A percentile compares a stretch with the other conserved stretches of the same genome.
Evolutionary conservation across 108 stramenopile species (phyloP).

Genomic region (Conticribra weissflogii): DNA sequence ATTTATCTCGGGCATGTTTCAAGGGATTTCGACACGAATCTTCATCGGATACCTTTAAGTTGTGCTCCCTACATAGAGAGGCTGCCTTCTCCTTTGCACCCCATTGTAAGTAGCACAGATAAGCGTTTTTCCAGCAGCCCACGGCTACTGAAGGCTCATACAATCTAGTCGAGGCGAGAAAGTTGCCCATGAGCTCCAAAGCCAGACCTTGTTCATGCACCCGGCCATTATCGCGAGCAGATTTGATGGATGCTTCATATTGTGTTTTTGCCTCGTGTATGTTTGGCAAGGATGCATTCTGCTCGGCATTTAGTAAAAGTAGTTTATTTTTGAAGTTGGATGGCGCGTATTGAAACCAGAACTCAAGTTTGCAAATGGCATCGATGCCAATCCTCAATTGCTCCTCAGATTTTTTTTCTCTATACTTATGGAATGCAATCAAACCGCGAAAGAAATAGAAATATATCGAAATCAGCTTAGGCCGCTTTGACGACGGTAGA

Average conservation of each 20-base stretch:
- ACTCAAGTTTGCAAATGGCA: no score
- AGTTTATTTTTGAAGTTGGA: background rate
- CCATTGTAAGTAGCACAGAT: constrained; percentile 7
- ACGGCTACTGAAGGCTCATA: background rate
- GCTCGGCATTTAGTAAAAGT: background rate
- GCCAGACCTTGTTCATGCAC: constrained; percentile 4
- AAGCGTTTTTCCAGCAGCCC: background rate
- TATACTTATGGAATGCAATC: no score
- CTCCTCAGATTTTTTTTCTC: no score
- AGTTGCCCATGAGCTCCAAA: background rate
- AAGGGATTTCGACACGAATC: no score
- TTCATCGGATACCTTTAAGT: no score
- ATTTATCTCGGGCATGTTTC: no score
- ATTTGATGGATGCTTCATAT: constrained; percentile 1
- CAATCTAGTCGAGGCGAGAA: background rate
- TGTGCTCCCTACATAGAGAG: no score
- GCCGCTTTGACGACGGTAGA: no score
- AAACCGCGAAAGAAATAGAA: no score
- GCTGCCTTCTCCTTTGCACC: constrained; percentile 1
- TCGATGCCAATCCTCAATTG: no score
- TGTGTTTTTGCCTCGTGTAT: background rate
- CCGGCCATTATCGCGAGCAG: background rate
- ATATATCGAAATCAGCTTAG: no score
- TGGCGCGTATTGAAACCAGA: no score
- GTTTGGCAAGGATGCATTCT: background rate